phyloP scores from a whole-genome alignment of 2,329 filamentous ascomycete species.

The Colletotrichum aenigma region DNA sequence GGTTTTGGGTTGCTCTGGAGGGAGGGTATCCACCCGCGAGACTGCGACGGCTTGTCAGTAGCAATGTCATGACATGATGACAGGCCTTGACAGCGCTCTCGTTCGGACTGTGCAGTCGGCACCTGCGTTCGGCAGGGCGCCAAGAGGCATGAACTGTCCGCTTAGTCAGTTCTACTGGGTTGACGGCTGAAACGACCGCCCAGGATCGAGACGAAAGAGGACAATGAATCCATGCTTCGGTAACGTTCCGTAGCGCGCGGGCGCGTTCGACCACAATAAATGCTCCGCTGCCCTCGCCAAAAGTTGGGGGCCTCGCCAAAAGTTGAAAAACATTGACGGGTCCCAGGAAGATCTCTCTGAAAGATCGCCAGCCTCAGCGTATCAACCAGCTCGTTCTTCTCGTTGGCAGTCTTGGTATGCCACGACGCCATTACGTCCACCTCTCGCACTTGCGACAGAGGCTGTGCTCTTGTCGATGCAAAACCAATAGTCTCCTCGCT shows the following conservation, averaged over 20 bases:
- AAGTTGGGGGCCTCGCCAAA: not conserved
- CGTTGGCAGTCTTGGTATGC: not conserved
- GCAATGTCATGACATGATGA: not conserved
- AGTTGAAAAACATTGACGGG: not conserved
- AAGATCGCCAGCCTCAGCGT: not conserved
- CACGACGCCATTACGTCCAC: not conserved
- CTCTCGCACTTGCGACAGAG: not conserved
- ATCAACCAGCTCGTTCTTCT: not conserved
- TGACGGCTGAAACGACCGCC: not conserved
- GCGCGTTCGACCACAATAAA: not conserved
- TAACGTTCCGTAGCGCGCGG: not conserved
- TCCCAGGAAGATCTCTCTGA: not conserved
- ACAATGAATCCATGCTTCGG: not conserved
- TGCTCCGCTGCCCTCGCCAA: not conserved
- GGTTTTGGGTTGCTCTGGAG: not conserved
- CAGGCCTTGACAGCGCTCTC: not conserved
- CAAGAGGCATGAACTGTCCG: not conserved
- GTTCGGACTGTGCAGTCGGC: not conserved
- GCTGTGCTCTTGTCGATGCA: not conserved
- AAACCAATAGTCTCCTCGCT: not conserved
- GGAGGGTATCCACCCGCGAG: not conserved
- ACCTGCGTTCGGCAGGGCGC: not conserved
- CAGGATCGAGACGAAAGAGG: not conserved
- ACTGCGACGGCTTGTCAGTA: conserved; percentile 2
- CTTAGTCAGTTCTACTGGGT: not conserved